Conservation (phyloP, 805 yeast genomes). For the Candida verbasci region DNA sequence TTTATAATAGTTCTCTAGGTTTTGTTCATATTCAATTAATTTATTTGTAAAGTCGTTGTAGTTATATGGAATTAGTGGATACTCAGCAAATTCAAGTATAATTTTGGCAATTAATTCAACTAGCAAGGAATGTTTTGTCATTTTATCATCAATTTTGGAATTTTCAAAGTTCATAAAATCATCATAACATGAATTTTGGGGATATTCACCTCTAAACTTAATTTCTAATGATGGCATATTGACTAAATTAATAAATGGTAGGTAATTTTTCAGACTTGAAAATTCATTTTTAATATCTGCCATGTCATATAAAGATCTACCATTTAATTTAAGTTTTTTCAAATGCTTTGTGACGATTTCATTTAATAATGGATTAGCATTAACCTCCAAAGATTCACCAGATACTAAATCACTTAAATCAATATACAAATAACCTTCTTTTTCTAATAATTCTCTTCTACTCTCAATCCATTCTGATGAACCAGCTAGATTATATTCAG, state of each 20-base stretch:
- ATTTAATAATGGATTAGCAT: constrained; percentile 63
- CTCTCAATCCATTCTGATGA: constrained; percentile 72
- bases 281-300: constrained; percentile 24
- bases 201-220: constrained; percentile 44
- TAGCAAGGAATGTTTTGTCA: constrained; percentile 52
- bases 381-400: constrained; percentile 49
- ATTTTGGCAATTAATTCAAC: constrained; percentile 52
- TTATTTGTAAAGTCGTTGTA: constrained; percentile 42
- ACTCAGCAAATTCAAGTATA: constrained; percentile 60
- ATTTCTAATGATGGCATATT: constrained; percentile 72
- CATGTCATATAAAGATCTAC: constrained; percentile 19
- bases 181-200: constrained; percentile 61
- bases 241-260: constrained; percentile 58
- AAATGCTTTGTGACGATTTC: constrained; percentile 43
- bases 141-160: constrained; percentile 47
- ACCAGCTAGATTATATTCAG: constrained; percentile 79
- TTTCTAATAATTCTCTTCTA: constrained; percentile 46
- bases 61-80: constrained; percentile 72
- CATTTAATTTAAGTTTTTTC: constrained; percentile 15
- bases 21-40: constrained; percentile 41
- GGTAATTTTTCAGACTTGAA: constrained; percentile 53
- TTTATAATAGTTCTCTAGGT: constrained; percentile 40
- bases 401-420: constrained; percentile 68
- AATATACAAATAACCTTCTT: constrained; percentile 64
- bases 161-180: constrained; percentile 51